phyloP scores from a whole-genome alignment of 352 stramenopile genomes.

The Globisporangium solare region DNA sequence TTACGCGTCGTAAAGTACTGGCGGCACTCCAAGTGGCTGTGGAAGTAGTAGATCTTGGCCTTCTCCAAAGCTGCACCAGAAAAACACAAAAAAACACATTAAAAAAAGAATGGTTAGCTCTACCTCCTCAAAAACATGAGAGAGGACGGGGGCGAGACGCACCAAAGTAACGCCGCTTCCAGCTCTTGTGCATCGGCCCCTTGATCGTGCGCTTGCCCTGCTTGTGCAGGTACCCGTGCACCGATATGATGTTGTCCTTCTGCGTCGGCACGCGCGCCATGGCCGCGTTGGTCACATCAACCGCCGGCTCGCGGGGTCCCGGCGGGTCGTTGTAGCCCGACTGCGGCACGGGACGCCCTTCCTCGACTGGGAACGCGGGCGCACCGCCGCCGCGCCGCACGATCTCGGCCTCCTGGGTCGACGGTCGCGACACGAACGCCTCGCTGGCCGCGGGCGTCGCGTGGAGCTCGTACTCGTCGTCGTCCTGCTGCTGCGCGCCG shows the following conservation, averaged over 20 bases:
- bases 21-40: slow-evolving; percentile 79
- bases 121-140: background rate
- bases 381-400: slow-evolving; percentile 25
- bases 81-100: background rate
- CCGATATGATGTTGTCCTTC: slow-evolving; percentile 79
- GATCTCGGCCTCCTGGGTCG: slow-evolving; percentile 54
- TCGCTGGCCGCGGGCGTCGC: slow-evolving; percentile 55
- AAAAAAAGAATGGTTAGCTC: background rate
- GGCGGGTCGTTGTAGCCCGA: slow-evolving; percentile 36
- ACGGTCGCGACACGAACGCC: slow-evolving; percentile 22
- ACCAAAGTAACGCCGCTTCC: slow-evolving; percentile 84
- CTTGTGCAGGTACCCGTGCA: slow-evolving; percentile 89
- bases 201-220: slow-evolving; percentile 86
- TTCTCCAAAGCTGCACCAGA: slow-evolving; percentile 53
- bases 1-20: slow-evolving; percentile 88
- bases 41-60: slow-evolving; percentile 89
- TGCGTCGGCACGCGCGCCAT: slow-evolving; percentile 15
- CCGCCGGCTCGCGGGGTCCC: slow-evolving; percentile 37
- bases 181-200: slow-evolving; percentile 83
- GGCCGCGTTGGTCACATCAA: slow-evolving; percentile 42
- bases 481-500: slow-evolving; percentile 17
- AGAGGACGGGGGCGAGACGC: background rate
- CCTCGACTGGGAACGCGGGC: slow-evolving; percentile 1
- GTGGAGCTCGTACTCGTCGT: slow-evolving; percentile 62
- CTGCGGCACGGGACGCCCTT: slow-evolving; percentile 22